These are phyloP conservation scores for Ascomycota sp. DNA, from an alignment of 2,329 filamentous ascomycete species.

Conservation along the genomic window DNA sequence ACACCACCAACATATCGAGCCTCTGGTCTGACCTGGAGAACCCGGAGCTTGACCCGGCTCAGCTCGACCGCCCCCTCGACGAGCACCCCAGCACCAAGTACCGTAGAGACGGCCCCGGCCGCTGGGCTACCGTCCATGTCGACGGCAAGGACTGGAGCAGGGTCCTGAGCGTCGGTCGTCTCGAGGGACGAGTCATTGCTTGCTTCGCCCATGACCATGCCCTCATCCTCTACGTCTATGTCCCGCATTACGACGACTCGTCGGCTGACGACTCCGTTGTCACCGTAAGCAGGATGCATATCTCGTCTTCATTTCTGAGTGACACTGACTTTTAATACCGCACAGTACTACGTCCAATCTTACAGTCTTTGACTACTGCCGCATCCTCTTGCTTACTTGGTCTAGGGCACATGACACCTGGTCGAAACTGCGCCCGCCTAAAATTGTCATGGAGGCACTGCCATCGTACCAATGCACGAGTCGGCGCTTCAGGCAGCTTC, in stretches of 20 bases:
- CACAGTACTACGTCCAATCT: constrained; percentile 22
- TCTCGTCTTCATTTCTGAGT: no score
- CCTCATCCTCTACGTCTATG: constrained; percentile 65
- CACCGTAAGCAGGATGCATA: constrained; percentile 31
- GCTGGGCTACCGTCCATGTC: constrained; percentile 76
- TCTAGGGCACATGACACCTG: no score
- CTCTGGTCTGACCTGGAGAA: constrained; percentile 75
- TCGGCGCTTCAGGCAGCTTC: no score
- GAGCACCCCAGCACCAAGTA: constrained; percentile 71
- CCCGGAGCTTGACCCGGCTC: constrained; percentile 63
- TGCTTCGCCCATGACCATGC: constrained; percentile 71
- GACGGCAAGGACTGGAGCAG: constrained; percentile 88
- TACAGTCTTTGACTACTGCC: no score
- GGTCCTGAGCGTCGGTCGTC: constrained; percentile 76
- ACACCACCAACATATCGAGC: constrained; percentile 67
- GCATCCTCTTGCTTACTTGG: no score
- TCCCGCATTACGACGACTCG: constrained; percentile 48
- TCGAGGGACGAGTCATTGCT: constrained; percentile 82
- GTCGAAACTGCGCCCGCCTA: no score
- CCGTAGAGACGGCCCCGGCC: constrained; percentile 54
- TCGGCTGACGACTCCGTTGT: constrained; percentile 50
- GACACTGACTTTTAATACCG: no score
- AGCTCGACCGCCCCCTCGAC: constrained; percentile 50
- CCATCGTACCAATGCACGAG: no score
- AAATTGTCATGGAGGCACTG: no score